Evolutionary conservation across 2,329 filamentous ascomycete species (phyloP), one percentile per base, ranked within the genome.

Genomic region (Bimuria novae-zelandiae): DNA sequence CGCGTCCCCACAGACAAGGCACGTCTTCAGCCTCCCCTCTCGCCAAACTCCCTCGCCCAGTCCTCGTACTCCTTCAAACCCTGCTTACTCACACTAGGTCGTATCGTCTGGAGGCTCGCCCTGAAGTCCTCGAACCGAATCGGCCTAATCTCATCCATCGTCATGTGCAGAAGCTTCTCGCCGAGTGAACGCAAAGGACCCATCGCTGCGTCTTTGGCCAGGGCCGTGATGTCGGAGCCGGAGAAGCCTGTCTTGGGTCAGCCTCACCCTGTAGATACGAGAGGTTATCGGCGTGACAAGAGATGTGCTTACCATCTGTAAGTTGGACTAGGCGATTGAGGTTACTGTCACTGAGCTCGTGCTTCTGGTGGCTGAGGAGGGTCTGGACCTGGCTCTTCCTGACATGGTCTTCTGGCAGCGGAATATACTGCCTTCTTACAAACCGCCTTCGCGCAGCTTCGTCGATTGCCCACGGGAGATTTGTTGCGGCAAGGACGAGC

Each of bases 151-250:
- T 97, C 86, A 56, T 99, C 94, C 84, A 94, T 96, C 0, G 89
- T 89, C 81, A 95, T 97, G 60, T 90, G 87, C 29, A 99, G 80
- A 25, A 99, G 78, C 35, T 89, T 90, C 71, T 97, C 94, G 22
- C 94, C 94, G 2, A 97, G 79, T 48, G 91, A 93, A 27, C 94
- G 85, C 11, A 99, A 79, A 0, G 94, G 94, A 0, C 94, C 93
- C 94, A 99, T 99, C 2, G 94, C 94, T 7, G 94, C 94, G 70
- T 99, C 94, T 75, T 99, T 99, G 7, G 94, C 94, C 7, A 99
- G 80, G 1, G 94, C 92, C 19, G 94, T 97, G 60, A 99, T 96
- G 68, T 99, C 94, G 1, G 92, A 96, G 39, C 94, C 94, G 7
- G 92, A 97, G 76, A 96, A 99, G n/a, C 92, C 92, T 97, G 17